Base-by-base conservation (phyloP, 495 filamentous ascomycete species). In the Hypoxylon rickii region DNA sequence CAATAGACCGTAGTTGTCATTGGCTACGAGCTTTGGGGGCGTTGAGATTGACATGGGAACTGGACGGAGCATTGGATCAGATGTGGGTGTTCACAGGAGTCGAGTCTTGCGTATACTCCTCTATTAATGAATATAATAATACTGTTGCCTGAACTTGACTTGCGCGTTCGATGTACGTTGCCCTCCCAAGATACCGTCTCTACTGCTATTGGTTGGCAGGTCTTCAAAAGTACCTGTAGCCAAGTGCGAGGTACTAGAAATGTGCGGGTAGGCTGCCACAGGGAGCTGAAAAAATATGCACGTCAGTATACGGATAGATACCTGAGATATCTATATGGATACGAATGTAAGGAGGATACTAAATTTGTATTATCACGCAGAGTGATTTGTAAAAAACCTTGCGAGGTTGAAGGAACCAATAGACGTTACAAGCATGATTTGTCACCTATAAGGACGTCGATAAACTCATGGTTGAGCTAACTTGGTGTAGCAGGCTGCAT, bases 341-440 rank as follows among this genome's bases (percentile, higher is more conserved):
- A n/a, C n/a, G n/a, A n/a, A n/a, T n/a, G n/a, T n/a, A n/a, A n/a
- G n/a, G n/a, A n/a, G n/a, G n/a, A n/a, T n/a, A n/a, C n/a, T n/a
- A n/a, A n/a, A n/a, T n/a, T n/a, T n/a, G n/a, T n/a, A n/a, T n/a
- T n/a, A n/a, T n/a, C n/a, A n/a, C n/a, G n/a, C n/a, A n/a, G n/a
- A n/a, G n/a, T n/a, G n/a, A n/a, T n/a, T n/a, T n/a, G n/a, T n/a
- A n/a, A n/a, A n/a, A n/a, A n/a, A n/a, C n/a, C n/a, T n/a, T n/a
- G n/a, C n/a, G n/a, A n/a, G n/a, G n/a, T n/a, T n/a, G 10, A 21
- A 21, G 7, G 20, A n/a, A 7, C 18, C 15, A 39, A 26, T 17
- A 12, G 34, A 56, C 44, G 47, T 56, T 43, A 56, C 46, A 21
- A 52, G 58, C 26, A 36, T 51, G 38, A 56, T 62, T 62, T 29